Base-by-base conservation (phyloP, 495 filamentous ascomycete genomes). In the Hypoxylon intermedium region DNA sequence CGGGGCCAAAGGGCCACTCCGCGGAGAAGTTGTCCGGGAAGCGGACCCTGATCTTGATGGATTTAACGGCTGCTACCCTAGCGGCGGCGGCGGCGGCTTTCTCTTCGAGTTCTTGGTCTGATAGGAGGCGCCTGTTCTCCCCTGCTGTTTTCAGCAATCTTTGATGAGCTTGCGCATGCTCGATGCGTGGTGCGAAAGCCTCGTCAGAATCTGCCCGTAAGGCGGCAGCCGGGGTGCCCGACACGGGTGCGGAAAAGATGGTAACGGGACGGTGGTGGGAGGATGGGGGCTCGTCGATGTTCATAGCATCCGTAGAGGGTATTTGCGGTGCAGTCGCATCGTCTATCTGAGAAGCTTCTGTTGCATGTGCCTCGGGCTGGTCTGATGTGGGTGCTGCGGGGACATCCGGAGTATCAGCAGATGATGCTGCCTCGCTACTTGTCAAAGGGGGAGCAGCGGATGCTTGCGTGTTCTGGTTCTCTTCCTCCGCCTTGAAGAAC, bases 81-180 rank as follows among this genome's bases (percentile, higher is more conserved):
- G 86, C 83, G 23, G 83, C 82, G 30, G 87, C 84, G 13, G 73
- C 84, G 0, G 75, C 74, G 36, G 82, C 85, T 41, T 79, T 79
- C 28, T 79, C 80, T 24, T 82, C 85, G 43, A 87, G 74, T 63
- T 92, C 89, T 15, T 77, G 80, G 60, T 92, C 88, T 6, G 87
- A 89, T 3, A 79, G 80, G 5, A 92, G 79, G 12, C 89, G 87
- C 59, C 82, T 83, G 70, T 91, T 91, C 21, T 83, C 84, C 19
- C 84, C 81, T 5, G 78, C 75, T 18, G 77, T 71, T 43, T 83
- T 79, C 6, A 98, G 87, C 13, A 85, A 81, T 23, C 83, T 79
- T 73, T 98, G 92, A 63, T 93, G 89, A 9, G 85, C 76, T 65
- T 93, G 88, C 23, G 91, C 90, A 60, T 98, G 91, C 34, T 88